Evolutionary conservation across 1,284 basidiomycete genomes (phyloP), one percentile per base, ranked within the genome.

Genomic region (Sanghuangporus sanghuang): DNA sequence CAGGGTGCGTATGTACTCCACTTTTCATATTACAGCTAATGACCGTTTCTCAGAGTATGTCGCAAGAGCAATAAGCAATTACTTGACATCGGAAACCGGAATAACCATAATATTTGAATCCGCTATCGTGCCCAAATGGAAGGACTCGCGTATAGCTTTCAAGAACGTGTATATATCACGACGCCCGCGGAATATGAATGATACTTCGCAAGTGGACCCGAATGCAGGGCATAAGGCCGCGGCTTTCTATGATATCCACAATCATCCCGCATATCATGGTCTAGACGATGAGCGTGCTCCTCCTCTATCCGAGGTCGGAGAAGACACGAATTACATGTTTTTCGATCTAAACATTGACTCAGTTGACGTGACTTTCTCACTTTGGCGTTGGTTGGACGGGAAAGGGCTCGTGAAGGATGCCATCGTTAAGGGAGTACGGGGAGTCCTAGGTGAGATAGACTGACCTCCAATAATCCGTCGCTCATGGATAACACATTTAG

Each of bases 61-160:
- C 50, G 97, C 96, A 5, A 85, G 89, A 53, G 89, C 86, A 50
- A 89, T 99, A 55, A 96, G 95, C 66, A 89, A 96, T 74, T 96
- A 98, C 72, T 80, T 99, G 60, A 98, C 97, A 1, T 82, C 88
- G 0, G 91, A 96, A 73, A 97, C 95, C 0, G 97, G 97, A 0
- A 88, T 97, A 52, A 95, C 89, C 3, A 90, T 99, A 68, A 92
- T 97, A 58, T 99, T 98, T 73, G 96, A 98, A 76, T 95, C 93
- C 6, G 97, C 97, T 35, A 96, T 99, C 69, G 95, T 99, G 4
- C 96, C 96, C 2, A 95, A 95, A 73, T 98, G 96, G 95, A 93
- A 93, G 66, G 93, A 96, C 70, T 96, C 93, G 14, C 88, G 90
- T 21, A 92, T 99, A 66, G 95, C 94, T 1, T 97, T 99, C 82